These are phyloP conservation scores for Capsicum rhomboideum DNA, from an alignment of 257 asterid species.

Conservation along the genomic window DNA sequence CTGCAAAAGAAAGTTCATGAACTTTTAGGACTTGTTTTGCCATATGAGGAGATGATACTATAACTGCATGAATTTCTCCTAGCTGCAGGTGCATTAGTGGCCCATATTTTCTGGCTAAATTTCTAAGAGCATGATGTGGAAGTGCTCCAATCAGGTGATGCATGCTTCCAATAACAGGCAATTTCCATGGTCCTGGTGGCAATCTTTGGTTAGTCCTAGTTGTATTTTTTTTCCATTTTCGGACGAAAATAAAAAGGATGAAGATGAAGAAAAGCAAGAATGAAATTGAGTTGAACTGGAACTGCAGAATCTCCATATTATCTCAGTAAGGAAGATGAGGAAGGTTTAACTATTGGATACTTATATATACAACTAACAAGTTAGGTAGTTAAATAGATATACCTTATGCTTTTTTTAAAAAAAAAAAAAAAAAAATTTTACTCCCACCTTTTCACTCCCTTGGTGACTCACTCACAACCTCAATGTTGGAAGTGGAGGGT, in stretches of 20 bases:
- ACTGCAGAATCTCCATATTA: background rate
- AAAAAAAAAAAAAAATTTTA: too few relatives aligned
- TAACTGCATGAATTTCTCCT: background rate
- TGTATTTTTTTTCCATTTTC: background rate
- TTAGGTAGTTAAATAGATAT: background rate
- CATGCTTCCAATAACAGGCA: background rate
- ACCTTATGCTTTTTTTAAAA: too few relatives aligned
- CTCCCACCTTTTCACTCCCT: too few relatives aligned
- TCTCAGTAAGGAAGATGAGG: background rate
- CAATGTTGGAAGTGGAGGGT: too few relatives aligned
- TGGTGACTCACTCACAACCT: too few relatives aligned
- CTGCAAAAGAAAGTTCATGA: constrained; percentile 3
- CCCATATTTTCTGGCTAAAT: background rate
- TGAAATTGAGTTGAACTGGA: background rate
- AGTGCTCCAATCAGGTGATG: constrained; percentile 4
- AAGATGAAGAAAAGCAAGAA: background rate
- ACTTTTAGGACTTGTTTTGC: background rate
- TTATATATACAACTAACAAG: background rate
- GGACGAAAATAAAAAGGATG: background rate
- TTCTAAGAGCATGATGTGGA: background rate
- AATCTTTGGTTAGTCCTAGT: background rate
- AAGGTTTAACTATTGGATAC: background rate
- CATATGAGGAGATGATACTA: constrained; percentile 4
- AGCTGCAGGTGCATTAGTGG: constrained; percentile 1
- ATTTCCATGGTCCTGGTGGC: constrained; percentile 4